Evolutionary conservation across 192 early-diverging fungal species (phyloP).

Genomic region (Bifiguratus adelaidae): DNA sequence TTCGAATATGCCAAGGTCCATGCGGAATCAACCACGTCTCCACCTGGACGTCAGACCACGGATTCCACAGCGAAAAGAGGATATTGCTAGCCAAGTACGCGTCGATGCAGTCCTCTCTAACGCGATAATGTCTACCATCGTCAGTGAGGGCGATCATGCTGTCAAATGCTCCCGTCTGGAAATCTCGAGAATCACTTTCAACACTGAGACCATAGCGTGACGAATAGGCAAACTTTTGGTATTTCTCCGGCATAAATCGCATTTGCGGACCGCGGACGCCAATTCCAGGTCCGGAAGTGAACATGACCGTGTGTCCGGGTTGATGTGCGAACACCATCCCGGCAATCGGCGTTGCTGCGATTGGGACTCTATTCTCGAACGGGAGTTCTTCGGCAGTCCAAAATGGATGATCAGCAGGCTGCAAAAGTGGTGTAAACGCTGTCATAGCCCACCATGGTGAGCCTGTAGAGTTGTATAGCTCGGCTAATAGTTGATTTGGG

Average conservation of each 20-base stretch:
- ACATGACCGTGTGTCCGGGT: conserved; percentile 2
- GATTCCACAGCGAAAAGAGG: neutral
- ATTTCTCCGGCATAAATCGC: conserved; percentile 5
- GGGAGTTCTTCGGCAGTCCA: conserved; percentile 5
- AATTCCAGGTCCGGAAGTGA: too few relatives aligned
- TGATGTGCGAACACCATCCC: conserved; percentile 10
- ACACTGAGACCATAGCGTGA: conserved; percentile 7
- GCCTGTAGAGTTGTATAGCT: conserved; percentile 5
- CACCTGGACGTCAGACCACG: neutral
- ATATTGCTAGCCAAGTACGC: neutral
- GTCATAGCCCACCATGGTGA: conserved; percentile 9
- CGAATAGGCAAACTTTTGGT: conserved; percentile 6
- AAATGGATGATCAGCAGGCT: neutral
- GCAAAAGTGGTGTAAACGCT: conserved; percentile 3
- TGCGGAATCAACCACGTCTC: conserved; percentile 4
- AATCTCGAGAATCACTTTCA: neutral
- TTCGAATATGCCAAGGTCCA: conserved; percentile 3
- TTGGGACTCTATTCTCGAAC: too few relatives aligned
- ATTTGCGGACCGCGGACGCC: conserved; percentile 6
- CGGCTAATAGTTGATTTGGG: conserved; percentile 3
- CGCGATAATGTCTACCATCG: neutral
- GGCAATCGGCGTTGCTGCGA: neutral
- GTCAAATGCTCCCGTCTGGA: neutral
- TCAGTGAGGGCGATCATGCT: conserved; percentile 10
- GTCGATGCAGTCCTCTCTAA: conserved; percentile 1